These are phyloP conservation scores for Ceratonia siliqua DNA, from an alignment of 306 rosid species.

Conservation along the genomic window DNA sequence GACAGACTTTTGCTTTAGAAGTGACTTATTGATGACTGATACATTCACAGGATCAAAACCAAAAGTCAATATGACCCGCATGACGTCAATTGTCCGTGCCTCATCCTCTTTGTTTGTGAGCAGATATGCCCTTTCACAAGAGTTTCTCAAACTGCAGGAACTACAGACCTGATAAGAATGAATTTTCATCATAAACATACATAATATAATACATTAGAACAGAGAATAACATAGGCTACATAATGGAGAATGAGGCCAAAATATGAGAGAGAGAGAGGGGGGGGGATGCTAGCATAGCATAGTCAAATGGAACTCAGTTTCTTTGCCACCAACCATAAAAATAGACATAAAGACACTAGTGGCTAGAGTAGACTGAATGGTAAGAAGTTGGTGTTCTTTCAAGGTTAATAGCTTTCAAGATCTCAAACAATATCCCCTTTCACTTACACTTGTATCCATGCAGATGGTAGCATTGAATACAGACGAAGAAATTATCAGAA, in stretches of 20 bases:
- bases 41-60: constrained; percentile 85
- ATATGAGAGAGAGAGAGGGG: not conserved
- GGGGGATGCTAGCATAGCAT: constrained; percentile 23
- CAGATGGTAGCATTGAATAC: not conserved
- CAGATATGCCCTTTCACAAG: constrained; percentile 82
- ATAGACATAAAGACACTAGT: not conserved
- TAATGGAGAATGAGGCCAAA: constrained; percentile 16
- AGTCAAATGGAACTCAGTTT: not conserved
- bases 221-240: not conserved
- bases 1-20: constrained; percentile 75
- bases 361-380: not conserved
- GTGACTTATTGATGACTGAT: constrained; percentile 55
- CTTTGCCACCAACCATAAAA: constrained; percentile 2
- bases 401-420: constrained; percentile 2
- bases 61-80: constrained; percentile 73
- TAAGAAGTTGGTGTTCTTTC: not conserved
- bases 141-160: constrained; percentile 95
- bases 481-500: not conserved
- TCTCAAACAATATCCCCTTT: constrained; percentile 19
- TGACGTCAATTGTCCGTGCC: constrained; percentile 82
- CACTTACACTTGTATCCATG: not conserved
- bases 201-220: not conserved
- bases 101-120: constrained; percentile 89
- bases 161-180: constrained; percentile 86
- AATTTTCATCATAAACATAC: constrained; percentile 32